Evolutionary conservation across 495 filamentous ascomycete genomes (phyloP).

Genomic region (Hyphodiscus hymeniophilus): DNA sequence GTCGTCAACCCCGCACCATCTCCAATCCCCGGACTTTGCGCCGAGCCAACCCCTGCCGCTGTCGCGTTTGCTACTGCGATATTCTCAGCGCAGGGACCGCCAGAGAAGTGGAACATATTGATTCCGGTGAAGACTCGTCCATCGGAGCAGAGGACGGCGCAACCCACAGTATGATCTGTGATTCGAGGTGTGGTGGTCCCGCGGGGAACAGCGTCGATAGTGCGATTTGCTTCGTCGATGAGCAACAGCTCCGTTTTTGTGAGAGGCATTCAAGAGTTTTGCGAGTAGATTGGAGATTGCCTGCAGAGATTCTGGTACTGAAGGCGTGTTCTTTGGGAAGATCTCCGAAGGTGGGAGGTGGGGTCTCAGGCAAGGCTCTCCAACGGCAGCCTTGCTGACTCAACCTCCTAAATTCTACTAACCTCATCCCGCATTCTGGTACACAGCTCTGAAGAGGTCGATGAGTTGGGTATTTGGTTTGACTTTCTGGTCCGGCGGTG

Average conservation of each 20-base stretch:
- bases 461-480: too few relatives aligned
- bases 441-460: too few relatives aligned
- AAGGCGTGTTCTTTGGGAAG: too few relatives aligned
- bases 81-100: constrained; percentile 27
- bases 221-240: neutral
- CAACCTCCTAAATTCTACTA: too few relatives aligned
- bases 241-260: neutral
- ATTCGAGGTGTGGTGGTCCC: neutral
- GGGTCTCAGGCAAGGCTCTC: too few relatives aligned
- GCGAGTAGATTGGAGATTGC: too few relatives aligned
- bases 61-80: constrained; percentile 25
- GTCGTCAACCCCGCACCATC: constrained; percentile 8
- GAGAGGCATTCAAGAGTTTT: neutral
- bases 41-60: constrained; percentile 14
- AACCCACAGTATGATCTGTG: constrained; percentile 11
- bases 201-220: neutral
- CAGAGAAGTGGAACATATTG: constrained; percentile 27
- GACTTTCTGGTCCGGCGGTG: too few relatives aligned
- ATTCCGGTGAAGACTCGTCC: constrained; percentile 24
- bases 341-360: too few relatives aligned
- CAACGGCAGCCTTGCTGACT: too few relatives aligned
- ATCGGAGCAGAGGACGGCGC: neutral
- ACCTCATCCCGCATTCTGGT: too few relatives aligned
- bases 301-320: too few relatives aligned
- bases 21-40: constrained; percentile 4